Evolutionary conservation across 2,329 filamentous ascomycete species (phyloP), one percentile per base, ranked within the genome.

Genomic region (Chrysoporthe puriensis): DNA sequence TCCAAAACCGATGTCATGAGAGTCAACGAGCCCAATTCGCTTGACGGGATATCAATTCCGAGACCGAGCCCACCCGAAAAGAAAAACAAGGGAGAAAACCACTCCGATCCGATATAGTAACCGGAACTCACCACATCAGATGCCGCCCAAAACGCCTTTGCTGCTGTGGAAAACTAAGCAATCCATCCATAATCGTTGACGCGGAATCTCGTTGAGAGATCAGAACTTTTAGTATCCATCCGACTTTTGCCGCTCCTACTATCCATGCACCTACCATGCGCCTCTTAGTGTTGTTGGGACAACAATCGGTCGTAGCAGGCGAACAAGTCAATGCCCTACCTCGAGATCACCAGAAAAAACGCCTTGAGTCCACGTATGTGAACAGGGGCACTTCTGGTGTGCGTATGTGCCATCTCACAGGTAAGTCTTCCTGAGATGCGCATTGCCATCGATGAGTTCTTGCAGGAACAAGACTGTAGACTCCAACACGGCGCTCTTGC

Each of bases 401-500:
- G n/a, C 26, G 21, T n/a, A 32, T 43, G 11, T 32, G 40, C 42
- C 40, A 44, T 16, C 50, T 54, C 26, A 54, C 50, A 54, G 13
- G 50, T 54, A 54, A 32, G 50, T 54, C n/a, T 76, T 77, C 66
- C 81, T 81, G 64, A 93, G 77, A 36, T 81, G 76, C 66, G 88
- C 81, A 74, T 96, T 97, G 4, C 89, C 92, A 50, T 84, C 80
- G 14, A 93, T 78, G 26, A 96, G 76, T 18, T 90, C 86, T 70
- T 94, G 88, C n/a, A 97, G 80, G 84, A 91, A 96, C 71, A 92
- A 90, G 16, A 89, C 91, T 3, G 92, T 87, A 79, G 94, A 90
- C 21, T 86, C 85, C 50, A 97, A 83, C 77, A 93, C 90, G 8
- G 88, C 90, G 75, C 91, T 94, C 81, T 96, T 97, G 80, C 92